Evolutionary conservation across 2,329 filamentous ascomycete species (phyloP).

Genomic region (Penicillium sp.): DNA sequence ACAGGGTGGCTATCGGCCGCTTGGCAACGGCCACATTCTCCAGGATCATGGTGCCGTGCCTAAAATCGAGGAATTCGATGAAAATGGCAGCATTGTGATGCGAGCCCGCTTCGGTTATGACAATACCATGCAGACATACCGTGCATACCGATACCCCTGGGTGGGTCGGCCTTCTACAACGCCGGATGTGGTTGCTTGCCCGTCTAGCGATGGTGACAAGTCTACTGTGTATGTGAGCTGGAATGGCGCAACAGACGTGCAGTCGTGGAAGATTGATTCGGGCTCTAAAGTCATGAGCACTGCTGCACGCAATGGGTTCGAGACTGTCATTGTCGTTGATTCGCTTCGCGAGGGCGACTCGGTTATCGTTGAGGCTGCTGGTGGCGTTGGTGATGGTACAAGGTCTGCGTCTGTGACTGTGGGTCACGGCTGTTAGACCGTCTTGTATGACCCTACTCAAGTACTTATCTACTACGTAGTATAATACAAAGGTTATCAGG

Average conservation of each 20-base stretch:
- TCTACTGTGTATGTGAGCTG: constrained; percentile 38
- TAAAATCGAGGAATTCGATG: constrained; percentile 32
- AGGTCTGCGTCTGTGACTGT: constrained; percentile 15
- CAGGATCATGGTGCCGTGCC: constrained; percentile 34
- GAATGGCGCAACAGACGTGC: constrained; percentile 39
- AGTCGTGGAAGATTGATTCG: constrained; percentile 20
- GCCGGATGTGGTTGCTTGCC: constrained; percentile 20
- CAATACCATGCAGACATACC: constrained; percentile 29
- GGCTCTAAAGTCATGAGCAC: constrained; percentile 5
- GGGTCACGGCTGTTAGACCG: constrained; percentile 12
- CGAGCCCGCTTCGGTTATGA: constrained; percentile 31
- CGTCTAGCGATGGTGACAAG: constrained; percentile 3
- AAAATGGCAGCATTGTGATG: constrained; percentile 30
- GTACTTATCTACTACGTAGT: no score
- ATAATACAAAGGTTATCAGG: not conserved
- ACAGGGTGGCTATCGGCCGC: constrained; percentile 27
- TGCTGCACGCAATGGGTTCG: constrained; percentile 15
- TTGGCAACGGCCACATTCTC: constrained; percentile 26
- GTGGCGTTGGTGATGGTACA: constrained; percentile 18
- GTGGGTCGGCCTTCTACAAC: constrained; percentile 15
- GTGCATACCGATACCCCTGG: constrained; percentile 27
- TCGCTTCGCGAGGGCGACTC: constrained; percentile 5
- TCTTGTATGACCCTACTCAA: not conserved
- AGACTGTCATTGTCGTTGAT: constrained; percentile 13
- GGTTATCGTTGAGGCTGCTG: constrained; percentile 20